phyloP scores from a whole-genome alignment of 1,139 yeast genomes.

The Entelexis paramagnoliae region DNA sequence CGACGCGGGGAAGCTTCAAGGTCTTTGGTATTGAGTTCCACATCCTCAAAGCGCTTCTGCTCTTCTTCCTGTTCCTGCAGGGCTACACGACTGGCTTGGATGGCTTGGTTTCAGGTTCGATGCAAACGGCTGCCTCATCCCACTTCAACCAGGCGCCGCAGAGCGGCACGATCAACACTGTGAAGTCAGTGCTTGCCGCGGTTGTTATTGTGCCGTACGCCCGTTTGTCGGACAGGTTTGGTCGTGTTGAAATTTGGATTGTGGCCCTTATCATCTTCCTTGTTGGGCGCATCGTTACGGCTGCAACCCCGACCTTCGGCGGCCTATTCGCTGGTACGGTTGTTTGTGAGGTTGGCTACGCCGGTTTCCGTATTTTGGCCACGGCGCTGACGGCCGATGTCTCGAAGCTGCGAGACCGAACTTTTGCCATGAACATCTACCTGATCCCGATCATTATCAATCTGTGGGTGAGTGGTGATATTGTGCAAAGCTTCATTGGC shows the following conservation, averaged over 20 bases:
- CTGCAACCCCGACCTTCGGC: conserved; percentile 55
- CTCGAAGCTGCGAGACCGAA: conserved; percentile 60
- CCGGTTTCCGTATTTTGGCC: conserved; percentile 50
- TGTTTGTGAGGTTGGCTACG: conserved; percentile 58
- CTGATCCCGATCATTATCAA: conserved; percentile 63
- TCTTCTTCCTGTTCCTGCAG: conserved; percentile 45
- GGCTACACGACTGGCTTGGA: conserved; percentile 64
- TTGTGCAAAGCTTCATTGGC: conserved; percentile 5
- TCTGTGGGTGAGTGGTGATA: conserved; percentile 61
- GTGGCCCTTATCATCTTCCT: conserved; percentile 50
- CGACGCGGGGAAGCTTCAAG: not conserved
- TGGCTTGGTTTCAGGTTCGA: conserved; percentile 42
- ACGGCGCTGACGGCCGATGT: conserved; percentile 54
- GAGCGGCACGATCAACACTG: conserved; percentile 53
- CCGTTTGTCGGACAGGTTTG: conserved; percentile 58
- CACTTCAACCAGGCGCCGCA: conserved; percentile 51
- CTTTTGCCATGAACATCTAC: conserved; percentile 51
- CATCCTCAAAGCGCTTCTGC: conserved; percentile 30
- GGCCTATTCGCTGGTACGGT: conserved; percentile 69
- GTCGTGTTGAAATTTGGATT: conserved; percentile 49
- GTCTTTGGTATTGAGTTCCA: conserved; percentile 2
- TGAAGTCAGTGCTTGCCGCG: conserved; percentile 52
- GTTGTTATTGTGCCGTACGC: conserved; percentile 65
- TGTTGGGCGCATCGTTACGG: conserved; percentile 59
- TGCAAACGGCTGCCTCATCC: conserved; percentile 47